Evolutionary conservation across 768 basidiomycete genomes (phyloP).

Genomic region (Mycena sanguinolenta): DNA sequence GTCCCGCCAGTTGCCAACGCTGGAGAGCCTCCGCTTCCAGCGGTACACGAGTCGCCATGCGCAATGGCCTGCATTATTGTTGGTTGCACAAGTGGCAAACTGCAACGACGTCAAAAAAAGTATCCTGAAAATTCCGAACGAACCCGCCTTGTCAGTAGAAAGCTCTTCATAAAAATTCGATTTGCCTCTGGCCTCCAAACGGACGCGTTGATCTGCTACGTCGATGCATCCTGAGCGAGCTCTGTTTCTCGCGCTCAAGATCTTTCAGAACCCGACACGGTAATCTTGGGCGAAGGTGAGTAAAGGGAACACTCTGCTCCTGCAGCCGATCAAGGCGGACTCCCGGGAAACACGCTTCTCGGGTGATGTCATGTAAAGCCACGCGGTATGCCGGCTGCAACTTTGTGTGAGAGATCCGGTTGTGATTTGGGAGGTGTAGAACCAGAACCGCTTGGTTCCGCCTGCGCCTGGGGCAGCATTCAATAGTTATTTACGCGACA

Average conservation of each 20-base stretch:
- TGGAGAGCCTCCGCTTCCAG: conserved; percentile 59
- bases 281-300: neutral
- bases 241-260: conserved; percentile 48
- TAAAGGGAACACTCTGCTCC: conserved; percentile 40
- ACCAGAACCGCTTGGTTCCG: conserved; percentile 16
- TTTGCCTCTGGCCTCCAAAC: conserved; percentile 56
- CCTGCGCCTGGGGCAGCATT: conserved; percentile 1
- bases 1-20: conserved; percentile 51
- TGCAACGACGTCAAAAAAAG: conserved; percentile 33
- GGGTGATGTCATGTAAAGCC: conserved; percentile 71
- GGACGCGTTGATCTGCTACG: conserved; percentile 55
- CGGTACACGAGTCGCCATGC: conserved; percentile 59
- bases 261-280: conserved; percentile 47
- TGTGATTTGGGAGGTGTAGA: conserved; percentile 41
- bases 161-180: conserved; percentile 64
- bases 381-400: conserved; percentile 68
- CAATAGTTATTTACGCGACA: conserved; percentile 2
- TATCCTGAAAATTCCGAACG: neutral
- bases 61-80: conserved; percentile 59
- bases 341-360: conserved; percentile 66
- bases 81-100: conserved; percentile 61
- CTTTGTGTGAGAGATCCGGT: conserved; percentile 59
- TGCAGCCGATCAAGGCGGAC: conserved; percentile 52
- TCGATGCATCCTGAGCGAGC: conserved; percentile 56
- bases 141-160: conserved; percentile 49